Percentiles rank a stretch among this genome's conserved stretches.
These are phyloP conservation scores for Fomitopsis betulina DNA, from an alignment of 1,284 basidiomycete species.

Conservation along the genomic window DNA sequence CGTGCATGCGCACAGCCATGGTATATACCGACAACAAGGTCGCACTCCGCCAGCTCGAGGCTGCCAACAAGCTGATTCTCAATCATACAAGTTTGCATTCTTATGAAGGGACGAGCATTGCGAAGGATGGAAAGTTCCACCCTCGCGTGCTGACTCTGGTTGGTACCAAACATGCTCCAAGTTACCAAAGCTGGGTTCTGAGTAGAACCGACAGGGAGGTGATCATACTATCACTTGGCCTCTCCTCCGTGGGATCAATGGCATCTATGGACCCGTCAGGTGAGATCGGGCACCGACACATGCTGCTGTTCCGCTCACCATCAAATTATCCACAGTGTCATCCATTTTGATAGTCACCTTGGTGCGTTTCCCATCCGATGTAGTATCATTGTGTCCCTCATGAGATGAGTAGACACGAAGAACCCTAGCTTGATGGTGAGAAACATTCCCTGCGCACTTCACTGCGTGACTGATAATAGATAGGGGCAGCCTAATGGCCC, in stretches of 20 bases:
- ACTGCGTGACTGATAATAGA: neutral
- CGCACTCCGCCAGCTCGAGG: constrained; percentile 30
- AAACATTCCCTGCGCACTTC: neutral
- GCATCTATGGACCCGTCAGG: constrained; percentile 33
- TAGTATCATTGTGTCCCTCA: neutral
- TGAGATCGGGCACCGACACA: neutral
- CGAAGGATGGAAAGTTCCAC: constrained; percentile 32
- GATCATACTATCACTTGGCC: constrained; percentile 38
- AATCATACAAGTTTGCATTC: constrained; percentile 17
- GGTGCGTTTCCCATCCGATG: constrained; percentile 14
- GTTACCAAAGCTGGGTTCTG: neutral
- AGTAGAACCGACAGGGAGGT: constrained; percentile 22
- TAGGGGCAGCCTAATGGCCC: constrained; percentile 20
- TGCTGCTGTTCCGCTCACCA: neutral
- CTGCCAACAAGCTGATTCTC: constrained; percentile 26
- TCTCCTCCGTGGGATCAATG: constrained; percentile 30
- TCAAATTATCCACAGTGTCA: constrained; percentile 24
- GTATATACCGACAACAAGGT: constrained; percentile 30
- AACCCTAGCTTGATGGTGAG: constrained; percentile 19
- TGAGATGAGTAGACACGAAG: constrained; percentile 25
- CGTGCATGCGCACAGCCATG: constrained; percentile 20
- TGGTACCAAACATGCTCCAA: neutral
- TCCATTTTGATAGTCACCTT: constrained; percentile 38
- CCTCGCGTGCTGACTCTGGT: constrained; percentile 31
- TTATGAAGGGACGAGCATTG: constrained; percentile 22